Evolutionary conservation across 305 asterid genomes (phyloP).

Genomic region (Fraxinus velutina): DNA sequence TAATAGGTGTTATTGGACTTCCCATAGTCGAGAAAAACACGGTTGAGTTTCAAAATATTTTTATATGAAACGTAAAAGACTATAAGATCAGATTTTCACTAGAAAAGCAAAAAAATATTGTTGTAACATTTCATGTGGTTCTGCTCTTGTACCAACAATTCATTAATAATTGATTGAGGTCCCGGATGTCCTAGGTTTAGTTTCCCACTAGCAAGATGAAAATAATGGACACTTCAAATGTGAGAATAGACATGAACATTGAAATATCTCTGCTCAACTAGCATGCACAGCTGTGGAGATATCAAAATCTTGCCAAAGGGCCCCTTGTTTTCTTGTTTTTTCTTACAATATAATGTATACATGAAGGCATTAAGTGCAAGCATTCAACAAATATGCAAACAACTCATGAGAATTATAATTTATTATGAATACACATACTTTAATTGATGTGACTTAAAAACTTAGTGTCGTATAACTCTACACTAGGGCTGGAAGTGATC

Average conservation of each 20-base stretch:
- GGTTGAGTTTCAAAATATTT: background rate
- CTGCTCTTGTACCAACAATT: background rate
- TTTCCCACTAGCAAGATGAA: background rate
- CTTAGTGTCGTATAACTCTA: background rate
- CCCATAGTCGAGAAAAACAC: background rate
- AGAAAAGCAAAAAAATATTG: no score
- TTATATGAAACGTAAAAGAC: background rate
- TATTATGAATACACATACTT: background rate
- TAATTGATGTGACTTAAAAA: background rate
- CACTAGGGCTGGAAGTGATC: background rate
- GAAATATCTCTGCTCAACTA: background rate
- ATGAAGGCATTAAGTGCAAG: background rate
- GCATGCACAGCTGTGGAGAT: background rate
- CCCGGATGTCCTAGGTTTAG: background rate
- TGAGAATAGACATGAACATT: background rate
- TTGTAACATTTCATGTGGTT: background rate
- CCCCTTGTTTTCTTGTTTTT: background rate
- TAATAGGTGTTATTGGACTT: background rate
- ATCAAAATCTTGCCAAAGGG: background rate
- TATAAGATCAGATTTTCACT: background rate
- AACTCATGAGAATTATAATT: background rate
- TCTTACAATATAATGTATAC: background rate
- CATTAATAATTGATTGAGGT: background rate
- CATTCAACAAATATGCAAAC: background rate
- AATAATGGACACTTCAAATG: background rate